Evolutionary conservation across 1,284 basidiomycete genomes (phyloP), one percentile per base, ranked within the genome.

Genomic region (Ustilago nuda): DNA sequence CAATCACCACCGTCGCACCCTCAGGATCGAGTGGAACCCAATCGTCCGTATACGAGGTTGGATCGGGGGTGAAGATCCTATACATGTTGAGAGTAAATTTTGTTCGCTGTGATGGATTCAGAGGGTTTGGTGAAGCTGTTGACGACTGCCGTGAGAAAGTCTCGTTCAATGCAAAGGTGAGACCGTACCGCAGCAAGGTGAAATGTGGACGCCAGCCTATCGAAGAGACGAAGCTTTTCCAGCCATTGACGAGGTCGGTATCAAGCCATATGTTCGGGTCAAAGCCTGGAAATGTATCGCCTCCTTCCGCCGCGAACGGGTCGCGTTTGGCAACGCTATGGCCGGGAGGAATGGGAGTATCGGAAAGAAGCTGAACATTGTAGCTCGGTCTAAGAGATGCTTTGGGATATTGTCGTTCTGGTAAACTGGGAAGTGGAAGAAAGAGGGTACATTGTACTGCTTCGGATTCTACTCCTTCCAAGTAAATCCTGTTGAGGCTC

Each of bases 131-230:
- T 0, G 30, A 51, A 1, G 56, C 35, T 0, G 61, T 65, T 32
- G 66, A 61, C 0, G 64, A 61, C 35, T 48, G 35, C 8, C 66
- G 46, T 2, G 64, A 59, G 27, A 68, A 43, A 17, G 39, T 39
- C 1, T 65, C 48, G 50, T 77, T 61, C 51, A 74, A 59, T 1
- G 61, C 6, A 55, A 56, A 77, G 7, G 59, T 19, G 17, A 73
- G 62, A 8, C 75, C 75, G 52, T 71, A 57, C 2, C 71, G 61
- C 1, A 74, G 27, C 19, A 77, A 71, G 7, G 55, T 39, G 6
- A 69, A 66, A 46, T 69, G 63, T 4, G 71, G 71, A 9, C 60
- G 52, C 75, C 75, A 77, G 8, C 75, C 75, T n/a, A 77, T 59
- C 2, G 71, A 58, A 12, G 71, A 66, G 35, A 66, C 61, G 52